These are phyloP conservation scores for Zygosaccharomyces pseudobailii DNA, from an alignment of 1,139 yeast species.

Conservation along the genomic window DNA sequence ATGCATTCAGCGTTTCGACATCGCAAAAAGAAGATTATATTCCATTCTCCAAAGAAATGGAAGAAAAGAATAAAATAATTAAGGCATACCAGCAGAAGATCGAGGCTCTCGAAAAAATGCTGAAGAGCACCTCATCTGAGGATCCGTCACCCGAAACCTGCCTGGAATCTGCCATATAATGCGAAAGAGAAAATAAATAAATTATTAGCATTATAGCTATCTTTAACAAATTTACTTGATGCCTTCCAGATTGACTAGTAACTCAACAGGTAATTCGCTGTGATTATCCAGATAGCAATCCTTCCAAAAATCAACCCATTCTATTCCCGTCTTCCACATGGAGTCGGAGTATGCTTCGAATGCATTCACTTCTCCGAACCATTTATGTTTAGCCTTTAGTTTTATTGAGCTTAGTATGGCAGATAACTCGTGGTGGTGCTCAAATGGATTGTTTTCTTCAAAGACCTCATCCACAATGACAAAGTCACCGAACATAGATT, in stretches of 20 bases:
- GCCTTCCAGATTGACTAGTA: neutral
- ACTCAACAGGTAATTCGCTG: constrained; percentile 1
- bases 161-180: neutral
- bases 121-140: constrained; percentile 4
- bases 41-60: constrained; percentile 11
- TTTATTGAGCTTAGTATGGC: constrained; percentile 9
- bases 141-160: neutral
- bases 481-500: constrained; percentile 8
- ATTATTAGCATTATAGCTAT: neutral
- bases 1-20: constrained; percentile 9
- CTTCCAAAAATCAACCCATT: constrained; percentile 18
- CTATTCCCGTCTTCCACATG: constrained; percentile 8
- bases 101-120: constrained; percentile 16
- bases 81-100: constrained; percentile 23
- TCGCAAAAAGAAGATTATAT: neutral
- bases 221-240: neutral
- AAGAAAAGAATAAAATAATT: constrained; percentile 24
- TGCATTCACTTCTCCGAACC: constrained; percentile 1
- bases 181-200: neutral
- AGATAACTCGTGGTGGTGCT: constrained; percentile 5
- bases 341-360: neutral
- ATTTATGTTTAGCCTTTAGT: constrained; percentile 8
- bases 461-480: constrained; percentile 15
- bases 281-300: constrained; percentile 15
- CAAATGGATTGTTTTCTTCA: constrained; percentile 10